Evolutionary conservation across 176 grass and related monocot species (phyloP), one percentile per base, ranked within the genome.

Genomic region (Cenchrus purpureus): DNA sequence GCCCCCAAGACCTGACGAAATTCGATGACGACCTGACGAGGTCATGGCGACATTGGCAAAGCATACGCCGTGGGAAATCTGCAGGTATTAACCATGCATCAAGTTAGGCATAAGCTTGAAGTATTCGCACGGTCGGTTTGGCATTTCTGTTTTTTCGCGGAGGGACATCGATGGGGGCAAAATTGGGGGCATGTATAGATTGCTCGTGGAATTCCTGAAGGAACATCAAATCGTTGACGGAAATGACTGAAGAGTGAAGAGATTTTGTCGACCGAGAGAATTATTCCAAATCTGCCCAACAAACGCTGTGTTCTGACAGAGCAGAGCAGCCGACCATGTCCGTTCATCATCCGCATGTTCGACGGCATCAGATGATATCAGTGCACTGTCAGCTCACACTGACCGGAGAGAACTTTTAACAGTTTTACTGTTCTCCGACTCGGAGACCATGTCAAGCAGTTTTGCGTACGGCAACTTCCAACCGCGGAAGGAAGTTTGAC

Each of bases 261-360:
- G 29, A 49, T 20, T 50, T 73, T 10, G 3, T 42, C 12, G 9
- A 1, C 0, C 22, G 3, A n/a, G 54, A 15, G 7, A 25, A 12
- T 82, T 76, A 52, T 54, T 87, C 71, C 62, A 70, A 77, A 87
- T 44, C 86, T 4, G 86, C 79, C 86, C n/a, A 88, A 77, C 65
- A 5, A 88, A 76, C 61, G 82, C 71, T 76, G 85, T 81, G 51
- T 50, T 50, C 8, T 70, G 73, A 40, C 73, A 54, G 44, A 53
- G 19, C 73, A 17, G 71, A 44, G 51, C 10, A 13, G 1, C 1
- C 14, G 71, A 10, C 8, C 13, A 10, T 32, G 13, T 29, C 3
- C 60, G 42, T 37, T 43, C 58, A 54, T 43, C 58, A 54, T n/a
- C 15, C 8, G 60, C 67, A 64, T 48, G 40, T 15, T 44, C 46